Evolutionary conservation across 208 protist genomes (phyloP).

Genomic region (Leishmania braziliensis): DNA sequence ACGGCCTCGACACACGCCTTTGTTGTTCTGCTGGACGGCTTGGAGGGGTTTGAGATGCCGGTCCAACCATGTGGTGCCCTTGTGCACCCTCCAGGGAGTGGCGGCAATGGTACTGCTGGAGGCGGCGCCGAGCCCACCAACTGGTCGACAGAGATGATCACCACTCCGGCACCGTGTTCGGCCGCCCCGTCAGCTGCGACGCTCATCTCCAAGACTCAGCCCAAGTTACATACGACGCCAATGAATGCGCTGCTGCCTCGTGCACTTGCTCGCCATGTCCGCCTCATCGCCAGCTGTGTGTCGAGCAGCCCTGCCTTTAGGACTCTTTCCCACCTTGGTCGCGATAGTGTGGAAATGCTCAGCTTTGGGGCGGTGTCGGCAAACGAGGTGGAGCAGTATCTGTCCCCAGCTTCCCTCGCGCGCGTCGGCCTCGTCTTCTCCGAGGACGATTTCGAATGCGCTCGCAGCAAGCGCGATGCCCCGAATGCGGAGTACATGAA

Average conservation of each 20-base stretch:
- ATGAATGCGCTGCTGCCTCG: constrained; percentile 46
- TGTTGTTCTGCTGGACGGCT: constrained; percentile 67
- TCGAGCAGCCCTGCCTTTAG: constrained; percentile 26
- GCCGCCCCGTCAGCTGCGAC: neutral
- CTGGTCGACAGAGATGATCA: constrained; percentile 11
- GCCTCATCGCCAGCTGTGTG: constrained; percentile 55
- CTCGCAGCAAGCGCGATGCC: constrained; percentile 58
- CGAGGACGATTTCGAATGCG: constrained; percentile 71
- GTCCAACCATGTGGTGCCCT: constrained; percentile 63
- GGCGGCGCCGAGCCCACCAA: constrained; percentile 26
- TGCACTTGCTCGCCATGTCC: constrained; percentile 73
- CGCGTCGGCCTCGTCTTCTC: constrained; percentile 52
- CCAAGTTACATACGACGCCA: neutral
- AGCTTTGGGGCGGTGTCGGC: constrained; percentile 43
- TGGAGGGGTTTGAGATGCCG: constrained; percentile 43
- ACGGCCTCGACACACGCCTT: constrained; percentile 29
- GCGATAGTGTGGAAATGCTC: constrained; percentile 70
- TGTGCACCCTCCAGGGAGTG: constrained; percentile 31
- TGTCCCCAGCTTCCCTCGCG: constrained; percentile 41
- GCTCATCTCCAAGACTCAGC: neutral
- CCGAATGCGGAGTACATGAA: constrained; percentile 54
- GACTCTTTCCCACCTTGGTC: constrained; percentile 37
- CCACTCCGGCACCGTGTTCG: neutral
- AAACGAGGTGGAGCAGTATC: constrained; percentile 79
- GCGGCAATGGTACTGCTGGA: constrained; percentile 22